Percentiles rank a stretch among this genome's conserved stretches.
Evolutionary conservation across 2,329 filamentous ascomycete genomes (phyloP).

Genomic region (Rhynchosporium agropyri): DNA sequence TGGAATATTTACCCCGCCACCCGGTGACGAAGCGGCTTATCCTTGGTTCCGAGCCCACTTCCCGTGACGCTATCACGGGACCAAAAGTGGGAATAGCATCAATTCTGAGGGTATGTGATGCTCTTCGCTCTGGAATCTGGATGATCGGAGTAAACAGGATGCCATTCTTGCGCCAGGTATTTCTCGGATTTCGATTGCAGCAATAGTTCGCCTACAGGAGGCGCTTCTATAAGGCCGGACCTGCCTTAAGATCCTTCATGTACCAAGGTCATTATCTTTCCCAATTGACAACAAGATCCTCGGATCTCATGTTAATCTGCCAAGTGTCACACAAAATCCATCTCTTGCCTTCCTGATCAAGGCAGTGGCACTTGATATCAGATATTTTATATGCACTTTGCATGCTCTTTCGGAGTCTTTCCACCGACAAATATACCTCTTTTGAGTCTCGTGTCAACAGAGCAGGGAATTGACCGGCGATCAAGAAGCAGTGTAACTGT

Average conservation of each 20-base stretch:
- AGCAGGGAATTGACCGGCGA: not conserved
- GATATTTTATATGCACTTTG: not conserved
- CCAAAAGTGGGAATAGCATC: not conserved
- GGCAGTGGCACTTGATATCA: slow-evolving; percentile 11
- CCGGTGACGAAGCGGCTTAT: slow-evolving; percentile 6
- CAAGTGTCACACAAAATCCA: slow-evolving; percentile 1
- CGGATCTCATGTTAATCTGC: not conserved
- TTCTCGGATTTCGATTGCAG: too few species aligned
- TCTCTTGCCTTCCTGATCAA: not conserved
- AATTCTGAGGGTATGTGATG: not conserved
- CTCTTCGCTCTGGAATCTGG: not conserved
- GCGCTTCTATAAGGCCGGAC: too few species aligned
- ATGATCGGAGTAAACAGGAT: too few species aligned
- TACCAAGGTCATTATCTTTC: not conserved
- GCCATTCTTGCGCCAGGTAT: too few species aligned
- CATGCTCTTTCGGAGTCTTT: not conserved
- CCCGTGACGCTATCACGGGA: not conserved
- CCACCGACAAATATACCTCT: not conserved
- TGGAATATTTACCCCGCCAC: slow-evolving; percentile 12
- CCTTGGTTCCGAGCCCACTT: not conserved
- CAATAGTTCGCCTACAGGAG: too few species aligned
- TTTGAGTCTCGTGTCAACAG: not conserved
- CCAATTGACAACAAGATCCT: not conserved
- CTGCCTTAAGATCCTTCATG: not conserved
- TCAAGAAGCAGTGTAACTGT: not conserved